Evolutionary conservation across 2,329 filamentous ascomycete species (phyloP), one percentile per base, ranked within the genome.

Genomic region (Colletotrichum siamense): DNA sequence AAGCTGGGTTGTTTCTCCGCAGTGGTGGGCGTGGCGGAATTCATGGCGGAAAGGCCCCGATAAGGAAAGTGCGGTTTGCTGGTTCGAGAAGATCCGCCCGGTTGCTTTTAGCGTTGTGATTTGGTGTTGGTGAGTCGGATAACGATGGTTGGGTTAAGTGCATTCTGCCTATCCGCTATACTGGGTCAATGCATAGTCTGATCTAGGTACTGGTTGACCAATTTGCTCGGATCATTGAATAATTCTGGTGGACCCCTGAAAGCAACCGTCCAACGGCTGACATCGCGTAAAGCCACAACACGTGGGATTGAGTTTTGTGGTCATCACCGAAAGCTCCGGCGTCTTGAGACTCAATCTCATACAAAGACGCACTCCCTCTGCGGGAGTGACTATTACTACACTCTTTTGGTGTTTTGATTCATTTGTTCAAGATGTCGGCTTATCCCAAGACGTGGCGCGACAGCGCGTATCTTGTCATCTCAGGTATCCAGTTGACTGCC

Each of bases 401-500:
- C 24, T 59, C 55, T 59, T 59, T 59, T 28, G 4, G 26, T 59
- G 26, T 62, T 26, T 44, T 12, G 10, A 13, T 13, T n/a, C n/a
- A 7, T 39, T 26, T 8, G 1, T 13, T 10, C n/a, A 44, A 36
- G 8, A 78, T 78, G 77, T 62, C 72, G n/a, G 55, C 65, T 12
- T 64, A 59, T 39, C 36, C 66, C 3, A 78, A 68, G 24, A 66
- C 22, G 8, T 75, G 75, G 52, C 84, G 83, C 67, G 84, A 87
- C 67, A 83, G 80, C 80, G 65, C 83, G 59, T 87, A 86, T 52
- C 79, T 87, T 9, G 75, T 76, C 79, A 79, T 85, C 65, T 81
- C 86, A 32, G 75, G 75, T 24, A 78, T 81, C 7, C 84, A 86
- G 74, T 80, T 80, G 10, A 24, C 69, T 9, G 78, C 79, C 7